Evolutionary conservation across 2,329 filamentous ascomycete species (phyloP).

Genomic region (Trichothecium sympodiale): DNA sequence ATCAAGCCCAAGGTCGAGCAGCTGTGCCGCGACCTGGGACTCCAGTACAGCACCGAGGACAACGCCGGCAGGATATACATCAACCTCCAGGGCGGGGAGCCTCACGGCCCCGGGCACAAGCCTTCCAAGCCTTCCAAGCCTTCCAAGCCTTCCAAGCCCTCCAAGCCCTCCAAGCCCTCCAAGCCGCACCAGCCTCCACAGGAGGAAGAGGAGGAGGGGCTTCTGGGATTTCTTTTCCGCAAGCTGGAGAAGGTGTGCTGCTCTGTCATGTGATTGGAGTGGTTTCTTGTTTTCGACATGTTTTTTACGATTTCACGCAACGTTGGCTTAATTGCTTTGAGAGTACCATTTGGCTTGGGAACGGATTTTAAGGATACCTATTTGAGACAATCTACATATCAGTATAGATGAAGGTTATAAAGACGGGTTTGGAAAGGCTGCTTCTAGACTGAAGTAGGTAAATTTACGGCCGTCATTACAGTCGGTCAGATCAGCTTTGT

Average conservation of each 20-base stretch:
- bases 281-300: not conserved
- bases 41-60: slow-evolving; percentile 76
- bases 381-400: no score
- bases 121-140: slow-evolving; percentile 24
- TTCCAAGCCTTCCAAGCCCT: slow-evolving; percentile 33
- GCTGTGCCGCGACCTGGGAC: slow-evolving; percentile 70
- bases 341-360: no score
- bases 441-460: no score
- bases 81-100: slow-evolving; percentile 65
- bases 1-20: slow-evolving; percentile 91
- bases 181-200: slow-evolving; percentile 35
- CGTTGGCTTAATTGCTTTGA: no score
- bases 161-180: slow-evolving; percentile 32
- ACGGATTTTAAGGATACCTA: no score
- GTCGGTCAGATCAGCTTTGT: no score
- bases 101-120: slow-evolving; percentile 32
- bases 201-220: slow-evolving; percentile 48
- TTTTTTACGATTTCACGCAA: not conserved
- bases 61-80: slow-evolving; percentile 87
- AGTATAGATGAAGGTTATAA: no score
- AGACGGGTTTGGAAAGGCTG: no score
- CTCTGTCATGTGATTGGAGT: slow-evolving; percentile 53
- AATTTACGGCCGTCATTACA: no score
- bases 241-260: slow-evolving; percentile 62
- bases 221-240: slow-evolving; percentile 48